phyloP scores from a whole-genome alignment of 2,329 filamentous ascomycete genomes.

The Alternaria solani region DNA sequence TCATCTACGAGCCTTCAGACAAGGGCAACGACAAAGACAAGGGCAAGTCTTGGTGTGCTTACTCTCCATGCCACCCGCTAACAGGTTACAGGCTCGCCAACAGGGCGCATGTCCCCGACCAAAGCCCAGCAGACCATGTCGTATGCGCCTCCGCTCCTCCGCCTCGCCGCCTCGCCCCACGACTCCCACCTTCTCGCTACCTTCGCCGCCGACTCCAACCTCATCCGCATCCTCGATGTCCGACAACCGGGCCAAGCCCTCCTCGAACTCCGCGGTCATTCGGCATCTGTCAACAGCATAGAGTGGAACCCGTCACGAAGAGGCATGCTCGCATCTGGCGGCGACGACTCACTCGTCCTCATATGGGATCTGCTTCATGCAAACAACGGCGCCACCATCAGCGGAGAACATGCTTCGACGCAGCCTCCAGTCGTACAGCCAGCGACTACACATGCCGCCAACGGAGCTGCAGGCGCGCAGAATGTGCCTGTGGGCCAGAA shows the following conservation, averaged over 20 bases:
- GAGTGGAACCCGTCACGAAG: slow-evolving; percentile 92
- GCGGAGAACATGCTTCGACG: slow-evolving; percentile 50
- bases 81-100: slow-evolving; percentile 52
- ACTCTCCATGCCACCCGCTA: slow-evolving; percentile 9
- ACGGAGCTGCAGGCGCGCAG: slow-evolving; percentile 37
- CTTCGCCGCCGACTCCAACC: slow-evolving; percentile 89
- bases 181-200: slow-evolving; percentile 96
- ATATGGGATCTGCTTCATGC: slow-evolving; percentile 91
- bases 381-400: slow-evolving; percentile 60
- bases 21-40: slow-evolving; percentile 68
- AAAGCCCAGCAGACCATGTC: slow-evolving; percentile 78
- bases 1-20: slow-evolving; percentile 96
- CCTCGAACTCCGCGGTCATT: slow-evolving; percentile 89
- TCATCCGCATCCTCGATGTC: slow-evolving; percentile 94
- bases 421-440: slow-evolving; percentile 33
- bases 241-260: slow-evolving; percentile 95
- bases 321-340: slow-evolving; percentile 89
- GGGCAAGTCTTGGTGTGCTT: slow-evolving; percentile 39
- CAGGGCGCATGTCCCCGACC: slow-evolving; percentile 71
- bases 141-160: slow-evolving; percentile 71
- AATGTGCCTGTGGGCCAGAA: slow-evolving; percentile 58
- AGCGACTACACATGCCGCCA: slow-evolving; percentile 35
- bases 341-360: slow-evolving; percentile 88
- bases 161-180: slow-evolving; percentile 89
- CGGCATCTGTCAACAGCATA: slow-evolving; percentile 85